These are phyloP conservation scores for Bacidia gigantensis DNA, from an alignment of 495 filamentous ascomycete species.

Conservation along the genomic window DNA sequence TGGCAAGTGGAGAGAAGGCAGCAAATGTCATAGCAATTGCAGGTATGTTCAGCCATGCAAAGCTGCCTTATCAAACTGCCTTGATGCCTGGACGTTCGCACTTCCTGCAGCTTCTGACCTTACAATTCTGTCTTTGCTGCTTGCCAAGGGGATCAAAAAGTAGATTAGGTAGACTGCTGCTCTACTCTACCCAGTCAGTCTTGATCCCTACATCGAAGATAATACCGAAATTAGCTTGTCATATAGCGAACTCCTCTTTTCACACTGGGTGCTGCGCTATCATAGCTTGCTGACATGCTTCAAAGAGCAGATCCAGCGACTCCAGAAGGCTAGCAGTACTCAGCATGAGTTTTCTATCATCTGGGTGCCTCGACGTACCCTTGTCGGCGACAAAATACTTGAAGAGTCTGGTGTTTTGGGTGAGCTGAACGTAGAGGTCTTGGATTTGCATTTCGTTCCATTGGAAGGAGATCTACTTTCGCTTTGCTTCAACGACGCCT, in stretches of 20 bases:
- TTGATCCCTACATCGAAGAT: constrained; percentile 48
- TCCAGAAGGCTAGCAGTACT: constrained; percentile 69
- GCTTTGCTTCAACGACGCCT: constrained; percentile 75
- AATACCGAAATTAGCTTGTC: constrained; percentile 14
- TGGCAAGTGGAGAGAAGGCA: constrained; percentile 76
- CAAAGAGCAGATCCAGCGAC: constrained; percentile 78
- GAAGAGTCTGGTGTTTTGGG: constrained; percentile 90
- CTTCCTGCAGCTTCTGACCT: not conserved
- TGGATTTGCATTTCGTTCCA: constrained; percentile 78
- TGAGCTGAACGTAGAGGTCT: constrained; percentile 75
- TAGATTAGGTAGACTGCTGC: constrained; percentile 44
- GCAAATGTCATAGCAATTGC: constrained; percentile 70
- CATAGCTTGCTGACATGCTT: constrained; percentile 43
- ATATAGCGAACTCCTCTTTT: constrained; percentile 30
- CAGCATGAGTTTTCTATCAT: constrained; percentile 93
- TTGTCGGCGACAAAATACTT: constrained; percentile 80
- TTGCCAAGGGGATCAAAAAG: constrained; percentile 35
- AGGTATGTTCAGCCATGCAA: constrained; percentile 45
- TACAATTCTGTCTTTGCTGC: too few species aligned
- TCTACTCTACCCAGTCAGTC: constrained; percentile 50
- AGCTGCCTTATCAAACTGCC: constrained; percentile 7
- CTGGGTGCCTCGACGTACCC: constrained; percentile 81
- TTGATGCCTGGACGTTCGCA: constrained; percentile 2
- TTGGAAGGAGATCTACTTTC: constrained; percentile 86
- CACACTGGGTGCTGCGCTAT: constrained; percentile 32